These are phyloP conservation scores for Solanum lycopersicoides DNA, from an alignment of 257 asterid genomes.

Conservation along the genomic window DNA sequence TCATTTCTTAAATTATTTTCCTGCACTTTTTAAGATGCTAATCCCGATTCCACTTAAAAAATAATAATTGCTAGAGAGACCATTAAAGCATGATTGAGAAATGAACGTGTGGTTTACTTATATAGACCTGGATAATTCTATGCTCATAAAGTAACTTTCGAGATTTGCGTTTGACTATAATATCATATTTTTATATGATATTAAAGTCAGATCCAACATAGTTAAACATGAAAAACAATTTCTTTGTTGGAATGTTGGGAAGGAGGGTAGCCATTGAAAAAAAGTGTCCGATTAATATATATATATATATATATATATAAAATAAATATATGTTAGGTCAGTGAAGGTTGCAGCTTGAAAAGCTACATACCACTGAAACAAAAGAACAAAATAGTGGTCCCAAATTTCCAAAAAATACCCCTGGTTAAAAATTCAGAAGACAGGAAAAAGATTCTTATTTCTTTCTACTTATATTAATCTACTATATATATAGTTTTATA, in stretches of 20 bases:
- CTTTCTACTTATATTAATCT: not conserved
- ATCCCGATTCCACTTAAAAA: not conserved
- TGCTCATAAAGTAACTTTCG: too few species aligned
- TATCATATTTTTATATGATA: too few species aligned
- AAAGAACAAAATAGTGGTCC: slow-evolving; percentile 30
- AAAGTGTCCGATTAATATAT: slow-evolving; percentile 22
- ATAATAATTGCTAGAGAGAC: too few species aligned
- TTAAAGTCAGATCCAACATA: not conserved
- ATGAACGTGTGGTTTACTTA: too few species aligned
- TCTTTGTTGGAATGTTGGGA: slow-evolving; percentile 6
- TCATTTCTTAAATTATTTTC: not conserved
- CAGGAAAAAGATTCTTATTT: slow-evolving; percentile 2
- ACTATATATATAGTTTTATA: not conserved
- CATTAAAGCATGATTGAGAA: not conserved
- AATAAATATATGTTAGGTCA: slow-evolving; percentile 6
- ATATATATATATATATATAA: not conserved
- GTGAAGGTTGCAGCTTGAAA: slow-evolving; percentile 23
- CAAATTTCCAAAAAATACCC: not conserved
- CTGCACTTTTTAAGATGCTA: not conserved
- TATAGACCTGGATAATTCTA: not conserved
- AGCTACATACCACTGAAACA: slow-evolving; percentile 47
- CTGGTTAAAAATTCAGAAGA: not conserved
- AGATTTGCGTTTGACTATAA: too few species aligned
- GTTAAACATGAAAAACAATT: not conserved
- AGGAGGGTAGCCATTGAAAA: slow-evolving; percentile 23